Conservation (phyloP, 108 stramenopile genomes). For the Asterionellopsis glacialis region DNA sequence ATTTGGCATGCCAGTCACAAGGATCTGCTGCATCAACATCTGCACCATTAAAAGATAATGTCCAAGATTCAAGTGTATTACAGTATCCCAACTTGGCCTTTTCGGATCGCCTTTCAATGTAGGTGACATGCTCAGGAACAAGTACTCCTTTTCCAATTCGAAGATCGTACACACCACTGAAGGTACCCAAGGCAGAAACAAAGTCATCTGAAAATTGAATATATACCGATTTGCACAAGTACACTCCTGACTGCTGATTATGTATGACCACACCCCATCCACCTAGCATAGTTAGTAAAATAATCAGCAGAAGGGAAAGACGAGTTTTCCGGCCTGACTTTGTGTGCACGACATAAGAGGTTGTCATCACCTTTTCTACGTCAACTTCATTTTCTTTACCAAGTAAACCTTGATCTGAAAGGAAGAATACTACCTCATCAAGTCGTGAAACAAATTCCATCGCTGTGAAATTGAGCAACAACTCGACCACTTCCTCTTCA, state of each 20-base stretch:
- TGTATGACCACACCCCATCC: neutral
- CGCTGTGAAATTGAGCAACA: constrained; percentile 7
- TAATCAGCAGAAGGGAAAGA: neutral
- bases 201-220: constrained; percentile 10
- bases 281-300: neutral
- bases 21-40: neutral
- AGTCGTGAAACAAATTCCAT: constrained; percentile 6
- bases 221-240: neutral
- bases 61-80: neutral
- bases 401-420: neutral
- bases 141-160: neutral
- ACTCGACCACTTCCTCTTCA: constrained; percentile 1
- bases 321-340: neutral
- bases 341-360: neutral
- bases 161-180: constrained; percentile 4
- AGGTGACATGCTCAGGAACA: neutral
- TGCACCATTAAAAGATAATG: neutral
- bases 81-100: neutral
- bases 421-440: constrained; percentile 1
- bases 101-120: neutral
- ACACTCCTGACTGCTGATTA: neutral
- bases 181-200: neutral
- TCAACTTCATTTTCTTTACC: no score
- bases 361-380: neutral
- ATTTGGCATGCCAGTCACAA: no score